Conservation (phyloP, 441 rosid genomes). For the Francoa sonchifolia region DNA sequence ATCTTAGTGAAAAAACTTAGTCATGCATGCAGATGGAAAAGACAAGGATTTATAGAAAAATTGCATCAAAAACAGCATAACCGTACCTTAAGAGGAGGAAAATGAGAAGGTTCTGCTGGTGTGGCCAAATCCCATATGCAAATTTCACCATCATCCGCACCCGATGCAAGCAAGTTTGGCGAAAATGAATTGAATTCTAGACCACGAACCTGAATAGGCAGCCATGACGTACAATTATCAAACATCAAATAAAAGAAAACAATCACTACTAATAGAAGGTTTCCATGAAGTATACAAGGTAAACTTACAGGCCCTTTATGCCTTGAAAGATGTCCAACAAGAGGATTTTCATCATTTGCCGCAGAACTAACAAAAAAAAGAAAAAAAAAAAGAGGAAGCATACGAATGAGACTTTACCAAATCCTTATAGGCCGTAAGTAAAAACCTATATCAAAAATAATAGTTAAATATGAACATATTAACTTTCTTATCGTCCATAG, state of each 20-base stretch:
- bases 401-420: neutral
- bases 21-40: no score
- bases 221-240: conserved; percentile 7
- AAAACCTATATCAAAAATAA: conserved; percentile 1
- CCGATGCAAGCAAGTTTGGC: conserved; percentile 87
- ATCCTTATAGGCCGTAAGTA: neutral
- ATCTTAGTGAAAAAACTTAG: no score
- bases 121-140: conserved; percentile 86
- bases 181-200: conserved; percentile 72
- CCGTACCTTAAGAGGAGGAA: conserved; percentile 72
- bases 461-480: no score
- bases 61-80: conserved; percentile 2
- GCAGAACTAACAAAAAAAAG: conserved; percentile 39
- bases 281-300: conserved; percentile 8
- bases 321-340: conserved; percentile 60
- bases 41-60: no score
- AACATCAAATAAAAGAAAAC: conserved; percentile 5
- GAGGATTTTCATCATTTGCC: conserved; percentile 39
- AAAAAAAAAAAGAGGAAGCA: neutral
- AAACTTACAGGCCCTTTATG: conserved; percentile 95
- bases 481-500: no score
- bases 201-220: conserved; percentile 75
- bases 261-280: neutral
- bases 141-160: conserved; percentile 96
- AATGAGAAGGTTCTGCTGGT: conserved; percentile 75